These are phyloP conservation scores for Citrus glauca DNA, from an alignment of 345 rosid species.

Conservation along the genomic window DNA sequence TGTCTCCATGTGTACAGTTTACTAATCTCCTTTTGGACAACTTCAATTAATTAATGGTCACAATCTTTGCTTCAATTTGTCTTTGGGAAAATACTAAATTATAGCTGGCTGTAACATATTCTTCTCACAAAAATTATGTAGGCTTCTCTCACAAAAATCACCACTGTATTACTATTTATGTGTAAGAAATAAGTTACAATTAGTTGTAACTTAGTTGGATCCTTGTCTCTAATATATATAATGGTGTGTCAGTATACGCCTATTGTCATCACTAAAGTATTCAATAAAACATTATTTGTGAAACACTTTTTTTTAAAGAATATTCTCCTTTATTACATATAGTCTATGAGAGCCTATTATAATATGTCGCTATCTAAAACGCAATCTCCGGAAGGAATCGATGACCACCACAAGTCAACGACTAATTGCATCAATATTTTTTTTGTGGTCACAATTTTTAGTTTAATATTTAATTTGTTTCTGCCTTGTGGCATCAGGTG, in stretches of 20 bases:
- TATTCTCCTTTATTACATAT: not conserved
- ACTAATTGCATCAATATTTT: no score
- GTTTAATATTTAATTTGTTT: no score
- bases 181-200: no score
- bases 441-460: not conserved
- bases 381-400: not conserved
- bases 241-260: conserved; percentile 9
- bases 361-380: no score
- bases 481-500: conserved; percentile 13
- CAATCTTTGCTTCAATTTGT: conserved; percentile 12
- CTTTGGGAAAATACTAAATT: not conserved
- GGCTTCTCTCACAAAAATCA: no score
- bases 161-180: no score
- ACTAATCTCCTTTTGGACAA: conserved; percentile 1
- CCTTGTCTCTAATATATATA: not conserved
- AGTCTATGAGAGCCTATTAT: no score
- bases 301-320: conserved; percentile 11
- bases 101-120: no score
- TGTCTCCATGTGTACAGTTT: conserved; percentile 3
- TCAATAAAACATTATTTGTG: conserved; percentile 7
- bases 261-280: not conserved
- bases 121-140: no score
- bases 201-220: no score
- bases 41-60: conserved; percentile 20
- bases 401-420: not conserved